Conservation (phyloP, 1,139 yeast species). For the Candida tetrigidarum region DNA sequence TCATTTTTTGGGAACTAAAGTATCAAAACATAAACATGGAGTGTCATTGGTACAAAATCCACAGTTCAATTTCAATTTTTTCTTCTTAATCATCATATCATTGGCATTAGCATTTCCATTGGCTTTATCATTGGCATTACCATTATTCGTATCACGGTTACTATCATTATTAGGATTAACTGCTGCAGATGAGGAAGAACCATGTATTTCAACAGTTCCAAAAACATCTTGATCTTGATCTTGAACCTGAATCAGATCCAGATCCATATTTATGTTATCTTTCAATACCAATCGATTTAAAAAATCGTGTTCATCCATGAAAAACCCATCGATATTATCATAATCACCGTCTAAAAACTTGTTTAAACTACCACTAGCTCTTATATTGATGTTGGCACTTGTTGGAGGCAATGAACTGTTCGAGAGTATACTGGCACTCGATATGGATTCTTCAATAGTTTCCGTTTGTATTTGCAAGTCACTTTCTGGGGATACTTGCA, state of each 20-base stretch:
- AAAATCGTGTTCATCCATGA: conserved; percentile 23
- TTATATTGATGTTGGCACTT: conserved; percentile 8
- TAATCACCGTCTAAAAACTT: conserved; percentile 12
- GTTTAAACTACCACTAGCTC: conserved; percentile 12
- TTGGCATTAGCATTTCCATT: conserved; percentile 9
- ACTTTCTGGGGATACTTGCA: not conserved
- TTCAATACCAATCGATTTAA: conserved; percentile 18
- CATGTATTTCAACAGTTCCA: conserved; percentile 19
- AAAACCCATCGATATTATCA: conserved; percentile 14
- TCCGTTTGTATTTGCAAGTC: conserved; percentile 19
- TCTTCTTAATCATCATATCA: conserved; percentile 14
- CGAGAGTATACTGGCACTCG: conserved; percentile 2
- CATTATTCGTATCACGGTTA: not conserved
- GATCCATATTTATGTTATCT: conserved; percentile 9
- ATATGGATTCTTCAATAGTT: conserved; percentile 17
- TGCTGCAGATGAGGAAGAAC: not conserved
- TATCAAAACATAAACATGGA: conserved; percentile 46
- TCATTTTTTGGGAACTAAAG: conserved; percentile 20
- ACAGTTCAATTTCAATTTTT: conserved; percentile 29
- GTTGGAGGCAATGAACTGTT: conserved; percentile 5
- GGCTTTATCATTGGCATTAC: not conserved
- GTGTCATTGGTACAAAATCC: conserved; percentile 49
- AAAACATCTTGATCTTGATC: conserved; percentile 16
- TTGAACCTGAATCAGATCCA: conserved; percentile 13
- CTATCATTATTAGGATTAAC: not conserved